Conservation (phyloP, 371 early-diverging fungal species). For the Apophysomyces variabilis region DNA sequence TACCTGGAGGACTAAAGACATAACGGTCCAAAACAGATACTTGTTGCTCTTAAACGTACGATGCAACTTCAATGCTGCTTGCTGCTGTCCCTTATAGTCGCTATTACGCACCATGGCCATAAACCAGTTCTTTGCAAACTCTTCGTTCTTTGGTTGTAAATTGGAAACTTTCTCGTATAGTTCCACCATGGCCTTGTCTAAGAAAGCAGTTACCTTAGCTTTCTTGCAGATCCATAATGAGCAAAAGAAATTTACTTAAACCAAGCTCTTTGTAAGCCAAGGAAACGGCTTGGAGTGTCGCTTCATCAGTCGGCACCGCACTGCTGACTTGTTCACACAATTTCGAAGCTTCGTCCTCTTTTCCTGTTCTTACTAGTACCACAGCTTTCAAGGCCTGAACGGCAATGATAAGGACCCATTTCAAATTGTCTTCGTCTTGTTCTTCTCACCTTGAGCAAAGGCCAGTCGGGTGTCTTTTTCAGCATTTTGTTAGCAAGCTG, state of each 20-base stretch:
- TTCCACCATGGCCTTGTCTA: constrained; percentile 70
- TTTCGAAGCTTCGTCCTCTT: constrained; percentile 68
- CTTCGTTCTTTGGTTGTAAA: constrained; percentile 72
- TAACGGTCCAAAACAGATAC: constrained; percentile 90
- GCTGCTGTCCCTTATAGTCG: constrained; percentile 80
- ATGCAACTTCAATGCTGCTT: constrained; percentile 82
- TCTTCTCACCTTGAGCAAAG: constrained; percentile 63
- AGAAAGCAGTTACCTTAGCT: not conserved
- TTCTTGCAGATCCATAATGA: not conserved
- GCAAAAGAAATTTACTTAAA: constrained; percentile 50
- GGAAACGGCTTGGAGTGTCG: constrained; percentile 76
- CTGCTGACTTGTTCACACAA: constrained; percentile 75
- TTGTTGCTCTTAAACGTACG: constrained; percentile 77
- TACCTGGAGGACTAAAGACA: constrained; percentile 75
- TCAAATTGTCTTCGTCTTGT: not conserved
- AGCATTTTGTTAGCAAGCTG: constrained; percentile 70
- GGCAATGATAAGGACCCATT: not conserved
- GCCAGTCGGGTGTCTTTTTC: constrained; percentile 70
- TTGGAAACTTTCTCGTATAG: constrained; percentile 77
- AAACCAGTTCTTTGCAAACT: constrained; percentile 79
- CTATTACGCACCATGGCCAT: constrained; percentile 81
- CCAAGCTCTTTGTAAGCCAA: constrained; percentile 69
- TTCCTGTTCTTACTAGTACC: constrained; percentile 70
- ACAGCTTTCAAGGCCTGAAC: constrained; percentile 84
- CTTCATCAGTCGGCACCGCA: constrained; percentile 69